phyloP scores from a whole-genome alignment of 2,329 filamentous ascomycete species.

The Aspergillus tamarii region DNA sequence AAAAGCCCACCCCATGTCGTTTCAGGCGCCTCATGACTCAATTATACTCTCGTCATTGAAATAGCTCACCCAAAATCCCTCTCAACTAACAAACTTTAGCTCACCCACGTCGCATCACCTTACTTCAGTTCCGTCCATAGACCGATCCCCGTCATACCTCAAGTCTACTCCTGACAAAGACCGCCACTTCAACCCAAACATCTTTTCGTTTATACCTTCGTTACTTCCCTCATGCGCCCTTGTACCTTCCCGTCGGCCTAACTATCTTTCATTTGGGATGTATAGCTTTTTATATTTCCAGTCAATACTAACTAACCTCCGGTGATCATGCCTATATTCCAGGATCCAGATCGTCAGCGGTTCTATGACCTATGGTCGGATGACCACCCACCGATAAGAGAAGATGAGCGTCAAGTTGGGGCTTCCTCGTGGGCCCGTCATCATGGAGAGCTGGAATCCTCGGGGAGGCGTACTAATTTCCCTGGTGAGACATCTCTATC shows the following conservation, averaged over 20 bases:
- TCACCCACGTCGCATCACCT: not conserved
- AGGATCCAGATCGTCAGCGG: slow-evolving; percentile 37
- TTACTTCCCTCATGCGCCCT: not conserved
- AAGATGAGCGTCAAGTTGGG: slow-evolving; percentile 12
- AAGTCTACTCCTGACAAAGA: slow-evolving; percentile 1
- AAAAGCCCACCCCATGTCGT: not conserved
- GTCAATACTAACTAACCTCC: slow-evolving; percentile 17
- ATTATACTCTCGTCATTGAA: not conserved
- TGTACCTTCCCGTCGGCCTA: not conserved
- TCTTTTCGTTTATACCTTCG: not conserved
- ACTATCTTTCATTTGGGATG: slow-evolving; percentile 29
- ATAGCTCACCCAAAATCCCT: not conserved
- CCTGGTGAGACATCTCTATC: slow-evolving; percentile 19
- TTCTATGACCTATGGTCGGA: slow-evolving; percentile 31
- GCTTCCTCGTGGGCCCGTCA: slow-evolving; percentile 17
- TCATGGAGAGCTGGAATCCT: slow-evolving; percentile 15
- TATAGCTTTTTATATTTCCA: slow-evolving; percentile 18
- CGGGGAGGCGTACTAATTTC: slow-evolving; percentile 19
- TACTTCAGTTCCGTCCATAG: not conserved
- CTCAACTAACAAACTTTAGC: not conserved
- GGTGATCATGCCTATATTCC: slow-evolving; percentile 41
- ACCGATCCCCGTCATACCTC: not conserved
- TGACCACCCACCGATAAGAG: slow-evolving; percentile 20
- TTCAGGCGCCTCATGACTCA: slow-evolving; percentile 2
- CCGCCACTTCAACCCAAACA: not conserved